Evolutionary conservation across 2,329 filamentous ascomycete species (phyloP), one percentile per base, ranked within the genome.

Genomic region (Pseudogymnoascus sp.): DNA sequence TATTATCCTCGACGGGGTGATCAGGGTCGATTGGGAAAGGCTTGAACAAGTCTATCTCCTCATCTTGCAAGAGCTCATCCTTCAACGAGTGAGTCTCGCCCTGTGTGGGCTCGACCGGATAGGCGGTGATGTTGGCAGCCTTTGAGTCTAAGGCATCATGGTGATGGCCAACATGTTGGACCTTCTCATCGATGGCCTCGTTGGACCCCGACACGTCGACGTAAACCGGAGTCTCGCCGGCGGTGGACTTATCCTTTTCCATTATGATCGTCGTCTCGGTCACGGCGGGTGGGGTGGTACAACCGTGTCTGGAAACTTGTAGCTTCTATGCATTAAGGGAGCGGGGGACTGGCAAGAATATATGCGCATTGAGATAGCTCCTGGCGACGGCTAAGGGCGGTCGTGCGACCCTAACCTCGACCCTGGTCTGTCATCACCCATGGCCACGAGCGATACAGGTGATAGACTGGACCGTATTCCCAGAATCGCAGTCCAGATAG

Each of bases 1-100:
- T 82, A 65, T 77, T 73, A 11, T 75, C 69, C 66, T 81, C 77
- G 60, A 79, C 77, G 45, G 70, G 67, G n/a, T 78, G 66, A 16
- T 75, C 75, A 66, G 77, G 75, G 30, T 75, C 68, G 0, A 72
- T 67, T 11, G 78, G 77, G 55, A 80, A 78, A 25, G 76, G 77
- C 16, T 41, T 58, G 58, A 63, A 64, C 8, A 65, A 58, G 42
- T 65, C 64, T 9, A 62, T 11, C 19, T 35, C 23, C 39, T 62
- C 60, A 28, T 64, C 64, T 25, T 58, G 19, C 5, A 62, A 16
- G 39, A 65, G 45, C 23, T 65, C 64, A 30, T 64, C 64, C 42
- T 65, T 65, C 30, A 65, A 33, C 6, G 64, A 65, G 22, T 41
- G 35, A 60, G 58, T 11, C 19, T 60, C 58, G n/a, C 58, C 58